These are phyloP conservation scores for Excoecaria agallocha DNA, from an alignment of 345 rosid genomes.

Conservation along the genomic window DNA sequence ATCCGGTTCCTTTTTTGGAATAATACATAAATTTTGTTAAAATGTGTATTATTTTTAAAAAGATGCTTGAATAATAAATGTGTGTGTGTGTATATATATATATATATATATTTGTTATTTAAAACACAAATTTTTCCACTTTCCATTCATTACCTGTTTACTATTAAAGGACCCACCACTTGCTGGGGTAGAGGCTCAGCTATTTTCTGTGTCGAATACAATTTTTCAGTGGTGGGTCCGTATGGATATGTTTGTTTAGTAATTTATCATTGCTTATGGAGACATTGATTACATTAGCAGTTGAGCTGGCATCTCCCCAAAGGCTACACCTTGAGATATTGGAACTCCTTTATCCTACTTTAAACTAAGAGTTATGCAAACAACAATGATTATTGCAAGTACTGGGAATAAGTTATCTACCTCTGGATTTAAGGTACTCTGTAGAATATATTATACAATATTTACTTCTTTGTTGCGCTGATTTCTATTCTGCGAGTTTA, in stretches of 20 bases:
- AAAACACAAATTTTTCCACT: too few relatives aligned
- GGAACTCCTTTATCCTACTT: background rate
- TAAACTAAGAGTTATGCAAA: background rate
- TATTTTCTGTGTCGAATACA: background rate
- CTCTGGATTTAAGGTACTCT: too few relatives aligned
- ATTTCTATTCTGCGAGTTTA: too few relatives aligned
- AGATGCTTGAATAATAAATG: too few relatives aligned
- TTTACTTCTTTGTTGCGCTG: background rate
- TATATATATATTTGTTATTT: too few relatives aligned
- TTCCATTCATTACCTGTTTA: background rate
- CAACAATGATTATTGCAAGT: background rate
- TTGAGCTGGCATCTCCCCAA: background rate
- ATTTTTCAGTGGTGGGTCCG: background rate
- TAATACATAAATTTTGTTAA: too few relatives aligned
- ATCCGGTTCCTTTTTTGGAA: too few relatives aligned
- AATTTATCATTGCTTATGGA: too few relatives aligned
- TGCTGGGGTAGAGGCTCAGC: background rate
- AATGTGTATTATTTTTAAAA: too few relatives aligned
- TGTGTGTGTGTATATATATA: too few relatives aligned
- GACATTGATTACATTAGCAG: background rate
- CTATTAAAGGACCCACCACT: background rate
- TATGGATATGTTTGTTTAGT: background rate
- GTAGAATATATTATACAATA: background rate
- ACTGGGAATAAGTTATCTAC: background rate
- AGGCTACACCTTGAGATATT: background rate